These are phyloP conservation scores for Polyporus arcularius DNA, from an alignment of 768 basidiomycete species.

Conservation along the genomic window DNA sequence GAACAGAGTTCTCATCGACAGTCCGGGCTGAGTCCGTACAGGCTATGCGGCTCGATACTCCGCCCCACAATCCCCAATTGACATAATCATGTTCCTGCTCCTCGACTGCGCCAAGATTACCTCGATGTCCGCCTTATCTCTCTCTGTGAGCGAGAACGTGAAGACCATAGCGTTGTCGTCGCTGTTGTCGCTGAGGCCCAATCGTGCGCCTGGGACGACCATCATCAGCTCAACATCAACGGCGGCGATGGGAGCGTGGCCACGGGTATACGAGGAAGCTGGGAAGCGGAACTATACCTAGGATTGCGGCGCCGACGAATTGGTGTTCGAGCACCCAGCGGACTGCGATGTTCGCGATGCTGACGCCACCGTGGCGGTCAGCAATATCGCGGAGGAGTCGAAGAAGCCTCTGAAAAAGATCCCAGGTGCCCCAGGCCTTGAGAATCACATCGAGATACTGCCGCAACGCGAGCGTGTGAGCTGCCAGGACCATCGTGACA, in stretches of 20 bases:
- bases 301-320: constrained; percentile 75
- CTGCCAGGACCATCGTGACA: background rate
- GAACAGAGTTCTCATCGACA: background rate
- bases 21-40: background rate
- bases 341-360: constrained; percentile 74
- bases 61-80: constrained; percentile 78
- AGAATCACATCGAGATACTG: constrained; percentile 83
- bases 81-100: constrained; percentile 57
- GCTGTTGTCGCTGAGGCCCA: constrained; percentile 72
- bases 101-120: constrained; percentile 57
- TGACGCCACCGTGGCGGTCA: constrained; percentile 59
- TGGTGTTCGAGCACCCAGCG: constrained; percentile 82
- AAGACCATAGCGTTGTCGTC: constrained; percentile 67
- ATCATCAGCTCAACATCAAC: background rate
- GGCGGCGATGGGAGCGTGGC: background rate
- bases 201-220: constrained; percentile 56
- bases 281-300: constrained; percentile 47
- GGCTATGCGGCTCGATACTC: constrained; percentile 59
- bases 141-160: constrained; percentile 51
- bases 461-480: background rate
- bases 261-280: background rate
- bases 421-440: constrained; percentile 76
- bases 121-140: constrained; percentile 63
- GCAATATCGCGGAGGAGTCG: constrained; percentile 57
- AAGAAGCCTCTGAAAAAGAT: constrained; percentile 67